phyloP scores from a whole-genome alignment of 2,329 filamentous ascomycete species.

The Aspergillus aculeatus region DNA sequence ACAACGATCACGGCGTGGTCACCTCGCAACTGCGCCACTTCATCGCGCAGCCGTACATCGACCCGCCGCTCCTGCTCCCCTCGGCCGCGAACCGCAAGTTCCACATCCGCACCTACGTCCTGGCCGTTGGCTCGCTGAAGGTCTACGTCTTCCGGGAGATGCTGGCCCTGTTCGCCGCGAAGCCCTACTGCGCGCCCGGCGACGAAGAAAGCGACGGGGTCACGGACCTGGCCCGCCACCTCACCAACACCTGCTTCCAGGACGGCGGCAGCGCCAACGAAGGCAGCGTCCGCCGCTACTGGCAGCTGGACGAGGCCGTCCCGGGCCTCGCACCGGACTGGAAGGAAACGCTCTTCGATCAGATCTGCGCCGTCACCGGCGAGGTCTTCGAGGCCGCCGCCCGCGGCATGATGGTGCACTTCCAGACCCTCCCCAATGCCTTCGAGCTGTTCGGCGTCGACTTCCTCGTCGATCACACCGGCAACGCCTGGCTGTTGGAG shows the following conservation, averaged over 20 bases:
- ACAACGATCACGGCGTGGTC: conserved; percentile 58
- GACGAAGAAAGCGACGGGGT: conserved; percentile 39
- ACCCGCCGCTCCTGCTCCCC: conserved; percentile 74
- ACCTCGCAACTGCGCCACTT: conserved; percentile 94
- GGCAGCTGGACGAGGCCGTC: conserved; percentile 57
- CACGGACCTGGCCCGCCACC: conserved; percentile 67
- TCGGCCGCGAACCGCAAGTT: conserved; percentile 74
- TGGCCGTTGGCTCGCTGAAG: conserved; percentile 73
- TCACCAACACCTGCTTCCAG: conserved; percentile 96
- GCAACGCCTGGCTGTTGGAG: conserved; percentile 75
- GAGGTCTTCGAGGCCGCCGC: conserved; percentile 87
- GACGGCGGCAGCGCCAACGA: conserved; percentile 53
- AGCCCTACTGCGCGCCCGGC: conserved; percentile 65
- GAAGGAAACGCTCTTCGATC: conserved; percentile 65
- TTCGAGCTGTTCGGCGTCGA: conserved; percentile 94
- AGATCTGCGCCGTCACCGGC: conserved; percentile 71
- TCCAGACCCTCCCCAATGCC: conserved; percentile 81
- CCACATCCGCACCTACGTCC: conserved; percentile 88
- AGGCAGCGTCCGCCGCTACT: conserved; percentile 72
- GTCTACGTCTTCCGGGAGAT: conserved; percentile 87
- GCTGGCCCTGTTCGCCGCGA: conserved; percentile 87
- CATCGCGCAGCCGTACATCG: conserved; percentile 90
- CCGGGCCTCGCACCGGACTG: conserved; percentile 38
- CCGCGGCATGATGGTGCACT: conserved; percentile 79
- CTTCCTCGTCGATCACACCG: conserved; percentile 72